Conservation (phyloP, 768 basidiomycete genomes). For the Pulveroboletus sp. region DNA sequence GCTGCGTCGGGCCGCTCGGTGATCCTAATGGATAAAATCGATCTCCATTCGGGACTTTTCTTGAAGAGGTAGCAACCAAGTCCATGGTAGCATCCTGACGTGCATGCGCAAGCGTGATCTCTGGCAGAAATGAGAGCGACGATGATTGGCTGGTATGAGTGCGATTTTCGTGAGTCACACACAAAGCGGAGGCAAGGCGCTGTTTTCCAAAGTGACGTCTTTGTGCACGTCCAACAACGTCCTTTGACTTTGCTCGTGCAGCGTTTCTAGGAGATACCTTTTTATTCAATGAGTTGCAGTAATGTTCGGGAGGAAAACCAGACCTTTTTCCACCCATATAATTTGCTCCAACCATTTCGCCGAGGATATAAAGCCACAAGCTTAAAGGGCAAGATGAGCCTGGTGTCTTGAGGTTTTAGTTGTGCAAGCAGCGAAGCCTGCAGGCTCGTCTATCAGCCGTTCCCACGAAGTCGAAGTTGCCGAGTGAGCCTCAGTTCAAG, state of each 20-base stretch:
- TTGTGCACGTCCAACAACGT: conserved; percentile 51
- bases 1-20: conserved; percentile 3
- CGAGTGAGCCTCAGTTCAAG: too few relatives aligned
- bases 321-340: conserved; percentile 77
- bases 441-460: too few relatives aligned
- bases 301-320: conserved; percentile 1
- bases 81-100: conserved; percentile 4
- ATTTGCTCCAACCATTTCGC: conserved; percentile 61
- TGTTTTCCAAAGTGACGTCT: conserved; percentile 61
- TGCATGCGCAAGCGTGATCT: conserved; percentile 28
- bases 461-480: too few relatives aligned
- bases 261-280: conserved; percentile 44
- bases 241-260: conserved; percentile 56
- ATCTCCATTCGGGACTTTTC: conserved; percentile 1
- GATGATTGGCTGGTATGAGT: conserved; percentile 1
- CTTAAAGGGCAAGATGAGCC: too few relatives aligned
- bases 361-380: too few relatives aligned
- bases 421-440: too few relatives aligned
- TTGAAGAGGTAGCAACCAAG: background rate
- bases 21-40: conserved; percentile 1
- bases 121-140: conserved; percentile 13
- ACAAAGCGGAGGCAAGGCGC: conserved; percentile 48
- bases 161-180: conserved; percentile 9
- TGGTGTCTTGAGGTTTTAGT: too few relatives aligned
- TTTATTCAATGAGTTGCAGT: background rate